Evolutionary conservation across 129 eudicot genomes (phyloP).

Genomic region (Sambucus nigra): DNA sequence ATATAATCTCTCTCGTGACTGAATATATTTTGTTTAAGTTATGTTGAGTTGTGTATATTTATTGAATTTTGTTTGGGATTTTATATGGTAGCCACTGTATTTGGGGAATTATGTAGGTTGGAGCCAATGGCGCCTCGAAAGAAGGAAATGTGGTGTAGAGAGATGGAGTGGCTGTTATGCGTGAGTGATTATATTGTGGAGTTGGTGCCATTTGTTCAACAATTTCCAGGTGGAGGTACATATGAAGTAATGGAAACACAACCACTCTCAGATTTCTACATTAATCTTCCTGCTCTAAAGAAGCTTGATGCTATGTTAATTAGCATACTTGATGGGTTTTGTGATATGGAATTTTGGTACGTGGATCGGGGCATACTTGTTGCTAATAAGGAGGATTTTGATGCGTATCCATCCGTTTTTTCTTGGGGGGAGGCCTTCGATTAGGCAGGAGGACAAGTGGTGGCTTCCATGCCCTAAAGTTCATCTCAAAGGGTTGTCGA

Average conservation of each 20-base stretch:
- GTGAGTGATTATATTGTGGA: conserved; percentile 83
- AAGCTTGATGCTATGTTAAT: conserved; percentile 83
- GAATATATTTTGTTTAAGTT: not conserved
- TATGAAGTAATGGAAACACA: conserved; percentile 85
- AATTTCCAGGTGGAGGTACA: conserved; percentile 71
- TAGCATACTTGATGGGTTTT: conserved; percentile 69
- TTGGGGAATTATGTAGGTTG: conserved; percentile 90
- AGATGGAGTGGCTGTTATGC: conserved; percentile 87
- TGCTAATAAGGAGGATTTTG: conserved; percentile 42
- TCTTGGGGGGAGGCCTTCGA: conserved; percentile 61
- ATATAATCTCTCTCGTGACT: conserved; percentile 75
- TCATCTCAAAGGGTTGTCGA: conserved; percentile 77
- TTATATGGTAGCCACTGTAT: conserved; percentile 54
- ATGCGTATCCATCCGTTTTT: conserved; percentile 27
- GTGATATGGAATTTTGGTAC: conserved; percentile 67
- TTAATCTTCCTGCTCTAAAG: conserved; percentile 85
- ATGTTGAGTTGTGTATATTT: not conserved
- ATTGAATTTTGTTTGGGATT: conserved; percentile 4
- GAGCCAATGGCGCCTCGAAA: conserved; percentile 79
- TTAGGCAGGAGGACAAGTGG: conserved; percentile 98
- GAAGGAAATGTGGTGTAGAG: conserved; percentile 91
- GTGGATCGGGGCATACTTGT: conserved; percentile 60
- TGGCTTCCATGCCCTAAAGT: conserved; percentile 95
- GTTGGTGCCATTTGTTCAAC: conserved; percentile 74
- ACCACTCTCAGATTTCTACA: conserved; percentile 69